Conservation (phyloP, 805 yeast species). For the Brettanomyces anomalus region DNA sequence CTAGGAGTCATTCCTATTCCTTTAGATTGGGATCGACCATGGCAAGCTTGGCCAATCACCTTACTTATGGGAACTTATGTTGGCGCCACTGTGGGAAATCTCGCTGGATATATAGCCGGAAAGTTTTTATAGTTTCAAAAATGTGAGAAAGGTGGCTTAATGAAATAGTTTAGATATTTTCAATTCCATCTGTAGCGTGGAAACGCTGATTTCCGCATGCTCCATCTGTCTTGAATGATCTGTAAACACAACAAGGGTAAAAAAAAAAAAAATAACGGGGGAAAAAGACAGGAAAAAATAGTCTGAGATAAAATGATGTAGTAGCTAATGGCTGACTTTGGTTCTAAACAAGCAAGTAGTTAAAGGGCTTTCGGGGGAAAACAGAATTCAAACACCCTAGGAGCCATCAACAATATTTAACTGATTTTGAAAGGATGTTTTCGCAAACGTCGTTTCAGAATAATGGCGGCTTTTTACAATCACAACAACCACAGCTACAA, state of each 20-base stretch:
- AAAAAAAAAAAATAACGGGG: neutral
- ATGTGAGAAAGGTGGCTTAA: neutral
- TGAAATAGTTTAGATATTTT: neutral
- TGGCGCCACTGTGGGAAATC: constrained; percentile 58
- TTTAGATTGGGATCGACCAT: constrained; percentile 93
- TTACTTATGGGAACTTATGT: constrained; percentile 66
- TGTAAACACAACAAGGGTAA: neutral
- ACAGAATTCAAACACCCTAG: too few species aligned
- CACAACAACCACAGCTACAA: too few species aligned
- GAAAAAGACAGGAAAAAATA: neutral
- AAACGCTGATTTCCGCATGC: too few species aligned
- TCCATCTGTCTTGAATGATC: too few species aligned
- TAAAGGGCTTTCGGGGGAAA: too few species aligned
- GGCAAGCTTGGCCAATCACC: constrained; percentile 97
- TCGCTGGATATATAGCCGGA: constrained; percentile 12
- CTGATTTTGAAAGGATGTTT: too few species aligned
- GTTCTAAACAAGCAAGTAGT: too few species aligned
- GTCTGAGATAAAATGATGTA: neutral
- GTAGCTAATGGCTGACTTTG: too few species aligned
- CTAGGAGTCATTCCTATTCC: constrained; percentile 91
- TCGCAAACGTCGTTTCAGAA: too few species aligned
- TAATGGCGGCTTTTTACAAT: too few species aligned
- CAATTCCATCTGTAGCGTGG: too few species aligned
- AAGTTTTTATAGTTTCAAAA: neutral
- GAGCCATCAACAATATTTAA: too few species aligned